Conservation (phyloP, 345 rosid species). For the Boechera stricta region DNA sequence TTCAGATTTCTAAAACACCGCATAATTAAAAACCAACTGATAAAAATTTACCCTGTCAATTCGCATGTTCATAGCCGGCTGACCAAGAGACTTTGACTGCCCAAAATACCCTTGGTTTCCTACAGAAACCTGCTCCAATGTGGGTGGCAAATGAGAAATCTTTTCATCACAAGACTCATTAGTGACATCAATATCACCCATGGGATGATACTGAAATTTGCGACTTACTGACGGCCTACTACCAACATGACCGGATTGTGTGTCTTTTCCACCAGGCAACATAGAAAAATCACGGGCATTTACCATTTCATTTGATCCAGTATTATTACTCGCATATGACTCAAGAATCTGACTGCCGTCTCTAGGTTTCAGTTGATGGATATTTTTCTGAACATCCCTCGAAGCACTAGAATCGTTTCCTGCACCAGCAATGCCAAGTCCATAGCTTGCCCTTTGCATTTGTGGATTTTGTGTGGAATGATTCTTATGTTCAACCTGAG, state of each 20-base stretch:
- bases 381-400: constrained; percentile 49
- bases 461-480: constrained; percentile 49
- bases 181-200: constrained; percentile 75
- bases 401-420: constrained; percentile 44
- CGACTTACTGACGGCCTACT: constrained; percentile 57
- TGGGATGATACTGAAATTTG: constrained; percentile 94
- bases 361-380: constrained; percentile 47
- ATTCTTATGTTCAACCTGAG: constrained; percentile 46
- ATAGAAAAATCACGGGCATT: constrained; percentile 55
- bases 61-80: constrained; percentile 48
- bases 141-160: constrained; percentile 40
- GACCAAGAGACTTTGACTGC: constrained; percentile 53
- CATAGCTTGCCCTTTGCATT: constrained; percentile 50
- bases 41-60: constrained; percentile 61
- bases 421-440: constrained; percentile 45
- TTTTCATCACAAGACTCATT: constrained; percentile 52
- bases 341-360: constrained; percentile 55
- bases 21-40: constrained; percentile 18
- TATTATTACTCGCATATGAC: constrained; percentile 54
- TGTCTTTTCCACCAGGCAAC: constrained; percentile 56
- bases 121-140: constrained; percentile 24
- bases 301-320: constrained; percentile 50
- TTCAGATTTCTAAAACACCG: not conserved
- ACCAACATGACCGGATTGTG: constrained; percentile 51
- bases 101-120: constrained; percentile 62